Conservation (phyloP, 345 rosid species). For the Xanthoceras sorbifolium region DNA sequence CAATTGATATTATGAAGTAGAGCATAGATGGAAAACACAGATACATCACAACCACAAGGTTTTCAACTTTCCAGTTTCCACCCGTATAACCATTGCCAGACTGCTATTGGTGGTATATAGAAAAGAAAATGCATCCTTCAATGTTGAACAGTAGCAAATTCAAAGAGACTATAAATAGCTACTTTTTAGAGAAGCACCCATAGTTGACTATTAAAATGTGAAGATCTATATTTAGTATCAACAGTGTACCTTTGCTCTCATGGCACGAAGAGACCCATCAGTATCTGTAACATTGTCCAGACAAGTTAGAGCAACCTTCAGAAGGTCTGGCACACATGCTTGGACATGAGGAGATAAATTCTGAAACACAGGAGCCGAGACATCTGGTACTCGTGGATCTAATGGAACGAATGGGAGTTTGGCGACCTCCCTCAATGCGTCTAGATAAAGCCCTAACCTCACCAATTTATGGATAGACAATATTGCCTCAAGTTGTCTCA, state of each 20-base stretch:
- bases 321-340: conserved; percentile 83
- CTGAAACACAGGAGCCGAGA: conserved; percentile 52
- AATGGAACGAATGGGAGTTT: conserved; percentile 86
- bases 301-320: conserved; percentile 80
- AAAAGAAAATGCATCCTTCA: neutral
- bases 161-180: neutral
- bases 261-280: conserved; percentile 86
- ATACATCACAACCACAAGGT: neutral
- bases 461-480: conserved; percentile 74
- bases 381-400: conserved; percentile 79
- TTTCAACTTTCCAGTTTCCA: neutral
- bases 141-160: neutral
- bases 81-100: neutral
- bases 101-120: neutral
- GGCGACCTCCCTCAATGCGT: conserved; percentile 89
- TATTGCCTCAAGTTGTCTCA: conserved; percentile 96
- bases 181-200: neutral
- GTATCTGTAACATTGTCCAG: conserved; percentile 83
- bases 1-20: neutral
- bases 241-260: conserved; percentile 82
- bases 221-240: neutral
- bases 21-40: neutral
- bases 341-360: conserved; percentile 81
- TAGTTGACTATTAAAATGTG: neutral
- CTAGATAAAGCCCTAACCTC: conserved; percentile 67